A percentile compares a stretch with the other conserved stretches of the same genome.
phyloP scores from a whole-genome alignment of 208 protist genomes.

The Wallacemonas sp. region DNA sequence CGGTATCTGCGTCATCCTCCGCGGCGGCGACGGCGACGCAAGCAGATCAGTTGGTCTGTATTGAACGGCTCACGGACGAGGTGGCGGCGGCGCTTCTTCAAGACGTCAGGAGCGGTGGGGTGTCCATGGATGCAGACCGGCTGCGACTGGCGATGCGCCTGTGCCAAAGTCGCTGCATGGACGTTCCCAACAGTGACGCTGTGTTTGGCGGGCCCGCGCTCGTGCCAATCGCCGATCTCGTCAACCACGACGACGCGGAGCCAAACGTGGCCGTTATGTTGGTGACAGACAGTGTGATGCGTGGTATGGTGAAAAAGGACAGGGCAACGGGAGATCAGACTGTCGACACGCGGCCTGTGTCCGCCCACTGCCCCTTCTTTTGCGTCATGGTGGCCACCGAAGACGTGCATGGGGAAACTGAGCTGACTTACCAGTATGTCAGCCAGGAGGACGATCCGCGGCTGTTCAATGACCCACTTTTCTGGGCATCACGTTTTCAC shows the following conservation, averaged over 20 bases:
- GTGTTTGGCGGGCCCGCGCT: slow-evolving; percentile 76
- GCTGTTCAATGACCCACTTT: slow-evolving; percentile 44
- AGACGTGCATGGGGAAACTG: slow-evolving; percentile 32
- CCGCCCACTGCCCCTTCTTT: slow-evolving; percentile 33
- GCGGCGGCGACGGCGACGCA: no score
- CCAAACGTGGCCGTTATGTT: slow-evolving; percentile 45
- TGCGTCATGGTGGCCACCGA: slow-evolving; percentile 44
- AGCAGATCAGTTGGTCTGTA: no score
- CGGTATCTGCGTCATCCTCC: neutral
- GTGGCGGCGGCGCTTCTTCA: slow-evolving; percentile 24
- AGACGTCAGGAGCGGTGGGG: slow-evolving; percentile 18
- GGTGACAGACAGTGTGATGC: neutral
- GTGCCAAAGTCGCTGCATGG: slow-evolving; percentile 75
- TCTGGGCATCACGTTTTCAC: slow-evolving; percentile 73
- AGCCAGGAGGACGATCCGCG: slow-evolving; percentile 32
- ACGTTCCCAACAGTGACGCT: slow-evolving; percentile 52
- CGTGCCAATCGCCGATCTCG: slow-evolving; percentile 76
- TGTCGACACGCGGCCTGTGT: slow-evolving; percentile 7
- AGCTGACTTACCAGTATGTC: slow-evolving; percentile 72
- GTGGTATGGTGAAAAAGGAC: slow-evolving; percentile 1
- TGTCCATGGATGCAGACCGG: slow-evolving; percentile 23
- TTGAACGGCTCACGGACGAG: slow-evolving; percentile 28
- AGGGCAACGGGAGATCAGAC: neutral
- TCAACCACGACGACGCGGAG: slow-evolving; percentile 60
- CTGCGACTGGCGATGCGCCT: slow-evolving; percentile 47